Base-by-base conservation (phyloP, 1,284 basidiomycete genomes). In the Trichosporon faecale region DNA sequence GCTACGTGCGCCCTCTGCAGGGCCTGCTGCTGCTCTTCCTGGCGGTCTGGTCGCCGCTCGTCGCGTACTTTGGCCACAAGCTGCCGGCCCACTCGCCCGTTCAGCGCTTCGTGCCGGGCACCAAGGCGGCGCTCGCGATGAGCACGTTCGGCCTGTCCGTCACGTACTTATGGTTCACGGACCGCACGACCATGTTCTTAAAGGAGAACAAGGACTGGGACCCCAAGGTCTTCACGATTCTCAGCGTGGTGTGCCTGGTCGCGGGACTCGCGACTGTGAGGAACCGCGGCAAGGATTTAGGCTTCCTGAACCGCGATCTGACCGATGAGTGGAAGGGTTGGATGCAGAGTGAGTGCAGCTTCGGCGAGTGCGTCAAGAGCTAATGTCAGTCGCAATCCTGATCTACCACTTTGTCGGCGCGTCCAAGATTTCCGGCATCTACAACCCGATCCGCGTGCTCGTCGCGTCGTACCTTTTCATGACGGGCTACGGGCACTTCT, bases 301-400 rank as follows among this genome's bases (percentile, higher is more conserved):
- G 94, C 0, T 92, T 94, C 82, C 84, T 95, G 75, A 95, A 94
- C 77, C 87, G 93, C 66, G 92, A 94, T 66, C 92, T 95, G 81
- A 95, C 93, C 0, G 93, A 96, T 76, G 93, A 96, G 83, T 94
- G 92, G 92, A 95, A 95, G 81, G 93, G 93, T 0, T 95, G 93
- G 93, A 96, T 96, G 93, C 93, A 95, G 85, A 87, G 92, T 93
- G 78, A 70, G 90, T 85, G 0, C 29, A 16, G 31, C 27, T 14
- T 14, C 2, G 21, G 27, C n/a, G n/a, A 46, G 35, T 66, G 11
- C 16, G 21, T 1, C 27, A 37, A 37, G 31, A 8, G 2, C 25
- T n/a, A 3, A 16, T 12, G 0, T 25, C 69, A 93, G 92, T 95
- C 75, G 89, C 88, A 2, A 93, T 95, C 74, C 86, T 95, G 29